Conservation (phyloP, 148 eudicot genomes). For the Camellia granthamiana region DNA sequence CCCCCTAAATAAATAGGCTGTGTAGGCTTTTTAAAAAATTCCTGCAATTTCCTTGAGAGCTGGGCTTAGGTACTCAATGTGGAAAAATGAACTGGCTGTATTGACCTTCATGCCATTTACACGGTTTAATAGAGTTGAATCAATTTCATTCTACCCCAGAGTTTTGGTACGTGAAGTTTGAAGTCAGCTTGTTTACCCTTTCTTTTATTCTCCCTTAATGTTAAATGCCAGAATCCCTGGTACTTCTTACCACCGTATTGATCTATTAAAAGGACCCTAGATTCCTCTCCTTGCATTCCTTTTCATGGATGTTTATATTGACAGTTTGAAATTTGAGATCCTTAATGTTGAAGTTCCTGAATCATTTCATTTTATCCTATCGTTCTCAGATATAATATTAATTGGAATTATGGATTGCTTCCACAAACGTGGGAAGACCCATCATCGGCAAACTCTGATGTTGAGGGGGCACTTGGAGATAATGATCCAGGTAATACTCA, state of each 20-base stretch:
- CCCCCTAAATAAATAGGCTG: background rate
- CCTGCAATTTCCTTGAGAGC: background rate
- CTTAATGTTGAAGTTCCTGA: background rate
- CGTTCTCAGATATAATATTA: slow-evolving; percentile 65
- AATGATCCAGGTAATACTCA: slow-evolving; percentile 71
- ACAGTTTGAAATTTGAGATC: background rate
- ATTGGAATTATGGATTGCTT: slow-evolving; percentile 89
- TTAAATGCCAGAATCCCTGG: background rate
- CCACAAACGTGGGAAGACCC: slow-evolving; percentile 99
- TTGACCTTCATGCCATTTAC: background rate
- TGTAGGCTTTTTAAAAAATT: background rate
- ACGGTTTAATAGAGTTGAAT: background rate
- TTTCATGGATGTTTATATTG: background rate
- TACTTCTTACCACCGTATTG: background rate
- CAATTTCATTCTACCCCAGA: background rate
- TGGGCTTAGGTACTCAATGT: background rate
- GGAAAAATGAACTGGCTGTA: background rate
- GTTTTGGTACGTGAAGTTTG: background rate
- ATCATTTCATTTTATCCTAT: background rate
- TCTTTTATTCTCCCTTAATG: background rate
- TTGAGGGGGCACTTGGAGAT: slow-evolving; percentile 91
- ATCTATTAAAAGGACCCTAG: background rate
- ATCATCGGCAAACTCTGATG: slow-evolving; percentile 67
- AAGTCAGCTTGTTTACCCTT: slow-evolving; percentile 14
- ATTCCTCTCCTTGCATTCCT: background rate